phyloP scores from a whole-genome alignment of 2,329 filamentous ascomycete species.

The Fusarium sarcochroum region DNA sequence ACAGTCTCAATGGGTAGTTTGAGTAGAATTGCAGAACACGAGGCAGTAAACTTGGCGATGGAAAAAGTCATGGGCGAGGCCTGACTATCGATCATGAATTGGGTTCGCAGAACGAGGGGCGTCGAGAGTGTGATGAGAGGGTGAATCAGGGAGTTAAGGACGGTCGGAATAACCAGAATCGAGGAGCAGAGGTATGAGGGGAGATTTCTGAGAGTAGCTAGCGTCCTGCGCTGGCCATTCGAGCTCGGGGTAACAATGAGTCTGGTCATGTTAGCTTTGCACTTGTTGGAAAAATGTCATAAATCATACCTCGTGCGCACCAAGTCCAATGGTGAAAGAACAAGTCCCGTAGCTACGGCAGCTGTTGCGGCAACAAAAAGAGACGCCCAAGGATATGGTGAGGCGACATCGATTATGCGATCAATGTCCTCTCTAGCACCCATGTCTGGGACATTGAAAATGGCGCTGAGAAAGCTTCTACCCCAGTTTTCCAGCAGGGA shows the following conservation, averaged over 20 bases:
- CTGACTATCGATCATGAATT: constrained; percentile 85
- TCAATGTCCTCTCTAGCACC: constrained; percentile 83
- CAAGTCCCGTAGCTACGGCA: constrained; percentile 79
- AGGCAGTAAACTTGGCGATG: constrained; percentile 84
- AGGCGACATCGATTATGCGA: constrained; percentile 78
- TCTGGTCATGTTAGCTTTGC: constrained; percentile 59
- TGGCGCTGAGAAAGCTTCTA: constrained; percentile 87
- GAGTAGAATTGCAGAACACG: constrained; percentile 83
- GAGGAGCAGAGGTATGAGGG: constrained; percentile 82
- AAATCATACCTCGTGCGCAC: constrained; percentile 77
- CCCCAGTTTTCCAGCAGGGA: constrained; percentile 94
- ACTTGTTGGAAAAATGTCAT: background rate
- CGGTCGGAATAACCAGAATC: constrained; percentile 82
- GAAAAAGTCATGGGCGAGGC: constrained; percentile 86
- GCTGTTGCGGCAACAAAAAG: constrained; percentile 78
- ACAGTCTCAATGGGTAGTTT: constrained; percentile 94
- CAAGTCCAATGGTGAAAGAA: constrained; percentile 89
- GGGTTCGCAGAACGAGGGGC: constrained; percentile 87
- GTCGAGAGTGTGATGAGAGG: constrained; percentile 86
- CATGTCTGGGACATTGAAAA: constrained; percentile 90
- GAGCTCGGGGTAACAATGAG: constrained; percentile 88
- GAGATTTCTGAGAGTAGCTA: constrained; percentile 82
- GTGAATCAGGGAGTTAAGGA: constrained; percentile 88
- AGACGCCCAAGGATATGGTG: constrained; percentile 85
- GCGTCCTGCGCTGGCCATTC: constrained; percentile 80